These are phyloP conservation scores for Scheffersomyces amazonensis DNA, from an alignment of 805 yeast genomes.

Conservation along the genomic window DNA sequence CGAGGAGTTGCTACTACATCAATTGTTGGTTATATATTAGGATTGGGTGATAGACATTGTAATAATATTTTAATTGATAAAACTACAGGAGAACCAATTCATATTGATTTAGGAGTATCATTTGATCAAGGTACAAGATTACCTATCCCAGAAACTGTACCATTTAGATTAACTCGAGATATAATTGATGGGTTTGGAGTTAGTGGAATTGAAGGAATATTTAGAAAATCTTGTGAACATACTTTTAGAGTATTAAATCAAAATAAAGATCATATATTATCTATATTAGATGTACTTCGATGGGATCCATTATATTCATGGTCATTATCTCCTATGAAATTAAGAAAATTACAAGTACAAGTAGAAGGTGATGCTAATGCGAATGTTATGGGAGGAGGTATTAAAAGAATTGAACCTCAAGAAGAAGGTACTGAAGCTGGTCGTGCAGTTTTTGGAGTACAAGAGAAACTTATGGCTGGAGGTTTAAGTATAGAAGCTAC, in stretches of 20 bases:
- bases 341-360: conserved; percentile 50
- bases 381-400: conserved; percentile 8
- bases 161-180: conserved; percentile 87
- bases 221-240: conserved; percentile 68
- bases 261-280: conserved; percentile 67
- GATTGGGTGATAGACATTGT: conserved; percentile 94
- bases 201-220: conserved; percentile 78
- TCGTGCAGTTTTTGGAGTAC: conserved; percentile 71
- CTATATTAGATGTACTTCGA: conserved; percentile 78
- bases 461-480: conserved; percentile 61
- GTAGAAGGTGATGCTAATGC: no score
- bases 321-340: conserved; percentile 77
- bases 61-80: conserved; percentile 84
- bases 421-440: conserved; percentile 70
- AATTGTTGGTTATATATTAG: conserved; percentile 82
- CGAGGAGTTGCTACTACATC: conserved; percentile 83
- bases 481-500: conserved; percentile 80
- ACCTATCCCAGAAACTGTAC: conserved; percentile 89
- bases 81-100: conserved; percentile 86
- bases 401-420: conserved; percentile 14
- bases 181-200: conserved; percentile 88
- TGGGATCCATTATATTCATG: conserved; percentile 95
- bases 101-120: conserved; percentile 94
- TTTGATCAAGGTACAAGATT: conserved; percentile 89
- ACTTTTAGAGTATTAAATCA: conserved; percentile 64